These are phyloP conservation scores for Vicia sativa DNA, from an alignment of 306 rosid genomes.

Conservation along the genomic window DNA sequence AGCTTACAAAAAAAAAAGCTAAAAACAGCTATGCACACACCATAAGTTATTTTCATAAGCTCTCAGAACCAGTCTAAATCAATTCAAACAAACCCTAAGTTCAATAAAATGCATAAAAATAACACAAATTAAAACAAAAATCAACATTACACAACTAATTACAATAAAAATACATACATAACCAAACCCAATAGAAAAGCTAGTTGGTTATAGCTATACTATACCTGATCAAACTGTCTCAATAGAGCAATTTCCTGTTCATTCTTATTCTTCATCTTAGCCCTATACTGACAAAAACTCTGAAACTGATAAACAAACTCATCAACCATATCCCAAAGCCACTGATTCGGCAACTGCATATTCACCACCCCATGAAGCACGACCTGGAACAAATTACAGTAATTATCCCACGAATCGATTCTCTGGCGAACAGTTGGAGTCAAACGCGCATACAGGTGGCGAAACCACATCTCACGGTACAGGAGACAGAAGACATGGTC, in stretches of 20 bases:
- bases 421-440: slow-evolving; percentile 89
- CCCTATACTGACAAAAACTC: slow-evolving; percentile 93
- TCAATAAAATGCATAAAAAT: neutral
- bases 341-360: slow-evolving; percentile 95
- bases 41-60: neutral
- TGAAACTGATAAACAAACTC: slow-evolving; percentile 97
- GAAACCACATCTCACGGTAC: slow-evolving; percentile 98
- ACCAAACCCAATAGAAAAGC: neutral
- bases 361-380: slow-evolving; percentile 93
- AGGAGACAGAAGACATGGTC: slow-evolving; percentile 96
- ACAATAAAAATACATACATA: neutral
- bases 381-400: slow-evolving; percentile 88
- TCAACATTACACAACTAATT: neutral
- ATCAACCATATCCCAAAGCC: slow-evolving; percentile 99
- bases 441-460: slow-evolving; percentile 88
- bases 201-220: neutral
- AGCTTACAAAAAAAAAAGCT: neutral
- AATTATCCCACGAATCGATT: slow-evolving; percentile 95
- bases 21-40: neutral
- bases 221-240: slow-evolving; percentile 78
- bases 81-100: neutral
- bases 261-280: slow-evolving; percentile 88
- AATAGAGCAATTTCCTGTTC: slow-evolving; percentile 87
- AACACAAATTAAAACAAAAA: neutral
- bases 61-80: neutral